These are phyloP conservation scores for Pseudozyma sp. DNA, from an alignment of 1,284 basidiomycete species.

Conservation along the genomic window DNA sequence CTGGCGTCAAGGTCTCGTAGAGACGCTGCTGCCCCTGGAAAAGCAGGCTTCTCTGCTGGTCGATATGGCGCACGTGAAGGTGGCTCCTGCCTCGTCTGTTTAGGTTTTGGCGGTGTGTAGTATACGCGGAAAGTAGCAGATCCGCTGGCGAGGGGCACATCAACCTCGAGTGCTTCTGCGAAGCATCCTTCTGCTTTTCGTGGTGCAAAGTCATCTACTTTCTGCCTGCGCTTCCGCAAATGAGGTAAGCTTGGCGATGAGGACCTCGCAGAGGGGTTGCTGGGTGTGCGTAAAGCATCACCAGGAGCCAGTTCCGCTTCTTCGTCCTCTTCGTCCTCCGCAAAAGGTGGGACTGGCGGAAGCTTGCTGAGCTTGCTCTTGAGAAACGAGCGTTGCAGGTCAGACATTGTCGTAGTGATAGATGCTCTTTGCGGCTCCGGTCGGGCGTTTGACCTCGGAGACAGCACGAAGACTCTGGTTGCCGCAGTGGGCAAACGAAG, in stretches of 20 bases:
- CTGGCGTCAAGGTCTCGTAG: constrained; percentile 15
- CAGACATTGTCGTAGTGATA: constrained; percentile 23
- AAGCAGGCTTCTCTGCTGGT: neutral
- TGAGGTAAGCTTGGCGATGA: neutral
- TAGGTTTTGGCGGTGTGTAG: constrained; percentile 60
- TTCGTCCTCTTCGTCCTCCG: constrained; percentile 22
- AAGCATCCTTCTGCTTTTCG: constrained; percentile 62
- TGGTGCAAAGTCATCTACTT: constrained; percentile 41
- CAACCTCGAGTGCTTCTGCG: constrained; percentile 62
- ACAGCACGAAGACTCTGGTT: too few relatives aligned
- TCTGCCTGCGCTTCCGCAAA: constrained; percentile 6
- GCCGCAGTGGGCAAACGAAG: too few relatives aligned
- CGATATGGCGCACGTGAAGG: neutral
- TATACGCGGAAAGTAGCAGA: constrained; percentile 69
- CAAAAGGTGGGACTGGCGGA: constrained; percentile 43
- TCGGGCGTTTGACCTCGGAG: neutral
- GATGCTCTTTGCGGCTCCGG: neutral
- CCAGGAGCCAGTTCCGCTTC: constrained; percentile 8
- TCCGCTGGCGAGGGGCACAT: constrained; percentile 37
- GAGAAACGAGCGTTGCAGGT: constrained; percentile 43
- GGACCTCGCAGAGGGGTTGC: constrained; percentile 1
- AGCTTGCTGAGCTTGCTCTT: constrained; percentile 45
- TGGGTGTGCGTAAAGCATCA: constrained; percentile 4
- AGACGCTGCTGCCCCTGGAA: constrained; percentile 5
- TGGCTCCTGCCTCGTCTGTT: neutral